Base-by-base conservation (phyloP, 2,329 filamentous ascomycete genomes). In the Sclerotinia sclerotiorum region DNA sequence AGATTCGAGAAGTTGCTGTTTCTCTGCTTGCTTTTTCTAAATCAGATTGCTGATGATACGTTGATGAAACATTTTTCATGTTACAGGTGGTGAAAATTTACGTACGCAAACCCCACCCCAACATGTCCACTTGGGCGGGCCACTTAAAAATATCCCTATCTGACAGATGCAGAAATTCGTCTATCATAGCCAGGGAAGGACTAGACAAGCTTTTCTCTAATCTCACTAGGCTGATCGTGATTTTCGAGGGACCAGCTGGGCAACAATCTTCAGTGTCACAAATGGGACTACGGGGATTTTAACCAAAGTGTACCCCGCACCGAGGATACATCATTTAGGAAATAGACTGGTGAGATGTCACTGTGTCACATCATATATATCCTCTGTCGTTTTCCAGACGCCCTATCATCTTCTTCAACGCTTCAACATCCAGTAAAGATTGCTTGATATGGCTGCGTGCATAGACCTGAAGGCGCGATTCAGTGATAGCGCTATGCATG, bases 41-140 rank as follows among this genome's bases (percentile, higher is more conserved):
- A 32, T 42, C 32, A 13, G 39, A n/a, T 39, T 29, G 24, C 4
- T 52, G 49, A 57, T 57, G 32, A 39, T 63, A 52, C 60, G 15
- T 51, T 42, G 32, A 42, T 51, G 60, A 63, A 63, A 63, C 60
- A 62, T 35, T 39, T 27, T 62, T 51, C 44, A 62, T 63, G 60
- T 63, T 63, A 51, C 60, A 63, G 29, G 39, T 17, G 27, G 27
- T 51, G 46, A 51, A 42, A 17, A 42, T 42, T 1, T 48, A 42
- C n/a, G 58, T 62, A 51, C 29, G 46, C 29, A 51, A 49, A 62
- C 44, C 27, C 32, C 29, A 39, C 32, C 29, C 54, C 11, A 48
- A 39, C 19, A 55, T 55, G 10, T n/a, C 52, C 54, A 56, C 60
- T 39, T 62, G 44, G 39, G 13, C 39, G 39, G 39, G 21, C 58